phyloP scores from a whole-genome alignment of 1,284 basidiomycete genomes.

The Moesziomyces antarcticus region DNA sequence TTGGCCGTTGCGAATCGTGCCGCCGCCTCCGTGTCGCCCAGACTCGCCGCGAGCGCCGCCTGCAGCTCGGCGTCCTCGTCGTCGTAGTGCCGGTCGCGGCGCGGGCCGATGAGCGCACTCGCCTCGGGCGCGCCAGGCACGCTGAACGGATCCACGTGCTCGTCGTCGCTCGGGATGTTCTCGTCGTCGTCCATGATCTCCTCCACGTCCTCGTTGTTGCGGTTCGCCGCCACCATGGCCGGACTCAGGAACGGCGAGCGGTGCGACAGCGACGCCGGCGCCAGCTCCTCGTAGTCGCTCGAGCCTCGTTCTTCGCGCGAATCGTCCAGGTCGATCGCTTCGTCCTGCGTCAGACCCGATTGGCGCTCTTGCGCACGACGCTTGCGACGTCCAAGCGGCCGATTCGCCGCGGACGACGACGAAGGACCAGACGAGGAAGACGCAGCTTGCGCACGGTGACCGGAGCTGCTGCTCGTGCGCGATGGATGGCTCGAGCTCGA shows the following conservation, averaged over 20 bases:
- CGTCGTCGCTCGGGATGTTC: constrained; percentile 41
- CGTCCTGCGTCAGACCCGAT: constrained; percentile 36
- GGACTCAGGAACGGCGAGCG: constrained; percentile 49
- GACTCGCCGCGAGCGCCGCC: constrained; percentile 56
- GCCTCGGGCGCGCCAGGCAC: constrained; percentile 44
- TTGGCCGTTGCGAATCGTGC: constrained; percentile 19
- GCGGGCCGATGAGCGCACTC: constrained; percentile 41
- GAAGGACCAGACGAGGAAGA: constrained; percentile 15
- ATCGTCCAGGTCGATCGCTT: constrained; percentile 45
- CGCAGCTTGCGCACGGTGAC: background rate
- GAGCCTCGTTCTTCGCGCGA: constrained; percentile 22
- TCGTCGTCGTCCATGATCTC: constrained; percentile 47
- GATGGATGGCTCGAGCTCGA: constrained; percentile 15
- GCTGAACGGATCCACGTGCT: constrained; percentile 44
- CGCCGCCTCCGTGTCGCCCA: constrained; percentile 46
- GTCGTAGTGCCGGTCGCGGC: constrained; percentile 53
- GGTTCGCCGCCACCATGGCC: constrained; percentile 41
- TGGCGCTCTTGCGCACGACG: constrained; percentile 41
- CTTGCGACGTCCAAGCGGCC: constrained; percentile 30
- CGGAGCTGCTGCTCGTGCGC: constrained; percentile 15
- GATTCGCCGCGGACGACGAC: constrained; percentile 9
- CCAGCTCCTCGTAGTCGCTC: constrained; percentile 32
- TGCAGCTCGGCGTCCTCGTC: constrained; percentile 63
- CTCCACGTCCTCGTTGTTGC: constrained; percentile 43
- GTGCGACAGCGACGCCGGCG: constrained; percentile 19